Percentiles rank a stretch among this genome's conserved stretches.
These are phyloP conservation scores for Linanthus parryae DNA, from an alignment of 148 eudicot genomes.

Conservation along the genomic window DNA sequence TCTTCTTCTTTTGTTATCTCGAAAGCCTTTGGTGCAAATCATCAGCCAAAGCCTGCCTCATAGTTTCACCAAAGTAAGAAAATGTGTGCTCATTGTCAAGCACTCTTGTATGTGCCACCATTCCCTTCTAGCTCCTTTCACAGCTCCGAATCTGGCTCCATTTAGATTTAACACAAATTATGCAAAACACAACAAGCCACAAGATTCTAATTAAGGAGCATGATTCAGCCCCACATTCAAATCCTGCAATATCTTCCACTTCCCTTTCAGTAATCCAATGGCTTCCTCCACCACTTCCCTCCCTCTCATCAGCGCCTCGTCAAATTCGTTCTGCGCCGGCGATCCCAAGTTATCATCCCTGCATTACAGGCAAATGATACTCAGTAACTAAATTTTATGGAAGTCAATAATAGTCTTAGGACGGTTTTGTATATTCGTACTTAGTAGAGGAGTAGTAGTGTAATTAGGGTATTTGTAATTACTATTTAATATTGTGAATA, in stretches of 20 bases:
- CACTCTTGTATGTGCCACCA: conserved; percentile 4
- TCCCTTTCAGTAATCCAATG: conserved; percentile 73
- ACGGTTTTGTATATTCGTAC: no score
- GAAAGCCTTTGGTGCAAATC: conserved; percentile 11
- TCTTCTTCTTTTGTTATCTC: not conserved
- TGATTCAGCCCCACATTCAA: conserved; percentile 81
- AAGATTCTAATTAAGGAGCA: conserved; percentile 95
- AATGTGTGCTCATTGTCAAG: conserved; percentile 2
- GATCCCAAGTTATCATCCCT: no score
- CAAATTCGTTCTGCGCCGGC: conserved; percentile 69
- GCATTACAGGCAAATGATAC: no score
- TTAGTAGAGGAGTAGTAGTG: no score
- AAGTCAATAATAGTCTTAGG: no score
- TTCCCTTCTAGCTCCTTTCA: conserved; percentile 57
- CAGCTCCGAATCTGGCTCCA: conserved; percentile 85
- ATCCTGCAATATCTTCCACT: conserved; percentile 93
- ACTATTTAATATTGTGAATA: no score
- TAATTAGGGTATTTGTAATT: no score
- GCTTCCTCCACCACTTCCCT: conserved; percentile 75
- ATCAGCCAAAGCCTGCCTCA: conserved; percentile 11
- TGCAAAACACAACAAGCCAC: conserved; percentile 98
- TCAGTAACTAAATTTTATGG: no score
- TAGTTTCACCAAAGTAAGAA: not conserved
- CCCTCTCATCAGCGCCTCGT: conserved; percentile 76
- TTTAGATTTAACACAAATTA: conserved; percentile 88